These are phyloP conservation scores for Pleurozium schreberi DNA, from an alignment of 225 moss, liverwort and hornwort species.

Conservation along the genomic window DNA sequence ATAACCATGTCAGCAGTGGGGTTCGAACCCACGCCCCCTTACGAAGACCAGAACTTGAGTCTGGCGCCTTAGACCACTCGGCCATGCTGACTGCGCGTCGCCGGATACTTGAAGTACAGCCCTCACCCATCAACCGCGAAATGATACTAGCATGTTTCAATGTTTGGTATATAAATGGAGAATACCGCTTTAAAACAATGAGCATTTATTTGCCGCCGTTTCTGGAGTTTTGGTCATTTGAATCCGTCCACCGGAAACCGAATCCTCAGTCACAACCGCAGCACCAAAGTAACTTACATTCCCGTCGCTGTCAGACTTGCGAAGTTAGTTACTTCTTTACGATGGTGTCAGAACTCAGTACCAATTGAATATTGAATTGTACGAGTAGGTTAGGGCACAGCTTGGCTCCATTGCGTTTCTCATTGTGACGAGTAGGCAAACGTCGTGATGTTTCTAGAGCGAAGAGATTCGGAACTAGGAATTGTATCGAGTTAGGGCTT, in stretches of 20 bases:
- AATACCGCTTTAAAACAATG: accelerated
- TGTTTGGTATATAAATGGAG: neutral
- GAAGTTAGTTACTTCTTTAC: neutral
- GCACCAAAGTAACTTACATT: neutral
- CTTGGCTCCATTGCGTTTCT: neutral
- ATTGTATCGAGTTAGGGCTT: neutral
- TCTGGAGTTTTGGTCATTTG: neutral
- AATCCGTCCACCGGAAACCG: neutral
- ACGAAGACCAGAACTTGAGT: slow-evolving; percentile 55
- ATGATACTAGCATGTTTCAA: too few relatives aligned
- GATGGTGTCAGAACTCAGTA: neutral
- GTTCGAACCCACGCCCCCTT: slow-evolving; percentile 56
- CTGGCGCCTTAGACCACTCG: slow-evolving; percentile 59
- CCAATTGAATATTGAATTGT: neutral
- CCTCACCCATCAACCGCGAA: too few relatives aligned
- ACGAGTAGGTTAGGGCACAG: neutral
- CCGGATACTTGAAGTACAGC: too few relatives aligned
- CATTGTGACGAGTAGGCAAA: neutral
- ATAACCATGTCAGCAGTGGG: slow-evolving; percentile 40
- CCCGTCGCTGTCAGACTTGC: neutral
- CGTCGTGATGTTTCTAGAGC: neutral
- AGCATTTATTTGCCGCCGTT: neutral
- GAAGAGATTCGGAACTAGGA: neutral
- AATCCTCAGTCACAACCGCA: neutral
- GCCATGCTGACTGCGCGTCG: slow-evolving; percentile 50